Percentiles rank a stretch among this genome's conserved stretches.
Conservation (phyloP, 345 rosid species). For the Microthlaspi erraticum region DNA sequence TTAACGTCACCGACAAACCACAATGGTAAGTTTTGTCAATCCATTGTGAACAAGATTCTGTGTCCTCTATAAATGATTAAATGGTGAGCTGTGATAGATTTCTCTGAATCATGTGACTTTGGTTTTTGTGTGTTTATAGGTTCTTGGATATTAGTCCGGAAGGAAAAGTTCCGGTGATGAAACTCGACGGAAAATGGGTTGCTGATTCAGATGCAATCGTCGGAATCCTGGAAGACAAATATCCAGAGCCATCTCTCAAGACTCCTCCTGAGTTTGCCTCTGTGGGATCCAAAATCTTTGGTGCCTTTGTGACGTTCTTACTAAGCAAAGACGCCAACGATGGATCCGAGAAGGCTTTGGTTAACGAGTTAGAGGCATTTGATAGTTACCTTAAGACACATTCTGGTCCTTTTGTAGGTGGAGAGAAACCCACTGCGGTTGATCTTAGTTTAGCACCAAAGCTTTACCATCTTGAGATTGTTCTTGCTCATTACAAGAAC, state of each 20-base stretch:
- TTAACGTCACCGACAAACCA: constrained; percentile 68
- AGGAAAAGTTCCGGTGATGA: constrained; percentile 79
- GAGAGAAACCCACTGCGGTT: constrained; percentile 67
- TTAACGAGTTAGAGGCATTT: constrained; percentile 72
- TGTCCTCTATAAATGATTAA: neutral
- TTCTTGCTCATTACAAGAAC: constrained; percentile 85
- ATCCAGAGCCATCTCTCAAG: constrained; percentile 71
- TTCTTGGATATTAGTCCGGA: constrained; percentile 75
- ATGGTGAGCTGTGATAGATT: neutral
- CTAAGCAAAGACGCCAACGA: constrained; percentile 85
- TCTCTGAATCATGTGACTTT: constrained; percentile 7
- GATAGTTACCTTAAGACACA: constrained; percentile 74
- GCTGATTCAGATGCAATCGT: constrained; percentile 86
- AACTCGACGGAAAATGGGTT: constrained; percentile 85
- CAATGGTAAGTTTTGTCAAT: constrained; percentile 65
- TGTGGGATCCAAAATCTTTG: constrained; percentile 75
- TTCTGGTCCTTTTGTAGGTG: constrained; percentile 86
- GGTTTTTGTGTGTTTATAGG: constrained; percentile 49
- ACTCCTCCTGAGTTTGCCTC: constrained; percentile 71
- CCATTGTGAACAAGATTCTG: constrained; percentile 34
- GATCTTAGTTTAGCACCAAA: constrained; percentile 90
- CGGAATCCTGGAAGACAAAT: constrained; percentile 77
- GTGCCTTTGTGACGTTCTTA: constrained; percentile 66
- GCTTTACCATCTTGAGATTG: constrained; percentile 79
- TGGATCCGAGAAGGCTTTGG: constrained; percentile 76